phyloP scores from a whole-genome alignment of 2,329 filamentous ascomycete genomes.

The Alternaria sp. region DNA sequence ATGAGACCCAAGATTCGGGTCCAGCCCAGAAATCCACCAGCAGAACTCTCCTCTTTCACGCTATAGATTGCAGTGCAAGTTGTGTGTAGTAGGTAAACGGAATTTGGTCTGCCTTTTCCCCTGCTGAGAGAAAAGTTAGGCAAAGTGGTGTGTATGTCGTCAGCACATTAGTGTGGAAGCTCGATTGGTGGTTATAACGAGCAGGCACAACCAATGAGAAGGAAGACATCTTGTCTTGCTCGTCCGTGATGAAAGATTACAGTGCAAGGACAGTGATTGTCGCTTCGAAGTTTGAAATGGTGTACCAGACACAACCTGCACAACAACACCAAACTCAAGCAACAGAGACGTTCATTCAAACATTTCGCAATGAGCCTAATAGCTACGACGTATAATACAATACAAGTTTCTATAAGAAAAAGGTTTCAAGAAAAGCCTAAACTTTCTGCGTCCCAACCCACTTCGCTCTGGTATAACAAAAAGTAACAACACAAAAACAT shows the following conservation, averaged over 20 bases:
- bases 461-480: slow-evolving; percentile 1
- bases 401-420: slow-evolving; percentile 6
- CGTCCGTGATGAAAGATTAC: too few species aligned
- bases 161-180: neutral
- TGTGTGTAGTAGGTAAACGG: too few species aligned
- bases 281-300: too few species aligned
- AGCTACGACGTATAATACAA: slow-evolving; percentile 3
- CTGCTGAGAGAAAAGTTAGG: neutral
- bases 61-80: neutral
- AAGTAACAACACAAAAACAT: neutral
- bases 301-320: neutral
- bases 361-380: neutral
- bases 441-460: slow-evolving; percentile 4
- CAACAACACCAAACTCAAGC: neutral
- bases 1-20: too few species aligned
- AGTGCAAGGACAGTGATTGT: too few species aligned
- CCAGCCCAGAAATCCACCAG: too few species aligned
- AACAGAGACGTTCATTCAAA: neutral
- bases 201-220: too few species aligned
- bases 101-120: too few species aligned
- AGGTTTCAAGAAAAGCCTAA: neutral
- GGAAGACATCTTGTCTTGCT: too few species aligned
- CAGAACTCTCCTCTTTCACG: neutral
- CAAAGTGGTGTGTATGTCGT: neutral
- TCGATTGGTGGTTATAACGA: neutral